Base-by-base conservation (phyloP, 345 rosid species). In the Toxicodendron radicans region DNA sequence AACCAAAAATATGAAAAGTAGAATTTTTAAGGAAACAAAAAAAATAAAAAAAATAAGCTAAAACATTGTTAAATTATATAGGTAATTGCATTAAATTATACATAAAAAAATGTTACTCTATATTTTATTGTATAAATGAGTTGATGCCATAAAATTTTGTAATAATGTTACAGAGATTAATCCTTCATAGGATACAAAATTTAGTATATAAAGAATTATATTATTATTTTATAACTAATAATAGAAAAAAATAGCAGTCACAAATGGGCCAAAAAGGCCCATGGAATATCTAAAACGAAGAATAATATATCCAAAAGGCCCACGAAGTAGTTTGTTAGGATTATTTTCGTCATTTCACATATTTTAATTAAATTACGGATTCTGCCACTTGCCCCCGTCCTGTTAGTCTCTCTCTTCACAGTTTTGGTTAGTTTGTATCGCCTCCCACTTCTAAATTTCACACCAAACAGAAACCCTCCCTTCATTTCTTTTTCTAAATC, bases 341-440 rank as follows among this genome's bases (percentile, higher is more conserved):
- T 16, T 14, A 24, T 41, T 56, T 51, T 11, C 35, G 41, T 67
- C 57, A 60, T 21, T 63, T 73, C 35, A 7, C 45, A 53, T 24
- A 51, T 3, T 48, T 57, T 59, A 9, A 23, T 1, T 30, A 73
- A 78, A 51, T 83, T 76, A 81, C 87, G 38, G 76, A 73, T 52
- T n/a, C 2, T 79, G 78, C 83, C 87, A 83, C 78, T 79, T 46
- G 60, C 73, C 17, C 5, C n/a, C 23, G 46, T 69, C 35, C 67
- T 53, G 76, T 77, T 71, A 21, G 53, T 73, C 77, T 60, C 59
- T 73, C 80, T 60, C 32, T 16, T 5, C 11, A 14, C 56, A 48
- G 59, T 64, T 51, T 68, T 53, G 80, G 75, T 65, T 61, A 46
- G 43, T 77, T 66, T 38, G 14, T 67, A 52, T 64, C 45, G 75